Evolutionary conservation across 2,329 filamentous ascomycete genomes (phyloP).

Genomic region (Aspergillus texensis): DNA sequence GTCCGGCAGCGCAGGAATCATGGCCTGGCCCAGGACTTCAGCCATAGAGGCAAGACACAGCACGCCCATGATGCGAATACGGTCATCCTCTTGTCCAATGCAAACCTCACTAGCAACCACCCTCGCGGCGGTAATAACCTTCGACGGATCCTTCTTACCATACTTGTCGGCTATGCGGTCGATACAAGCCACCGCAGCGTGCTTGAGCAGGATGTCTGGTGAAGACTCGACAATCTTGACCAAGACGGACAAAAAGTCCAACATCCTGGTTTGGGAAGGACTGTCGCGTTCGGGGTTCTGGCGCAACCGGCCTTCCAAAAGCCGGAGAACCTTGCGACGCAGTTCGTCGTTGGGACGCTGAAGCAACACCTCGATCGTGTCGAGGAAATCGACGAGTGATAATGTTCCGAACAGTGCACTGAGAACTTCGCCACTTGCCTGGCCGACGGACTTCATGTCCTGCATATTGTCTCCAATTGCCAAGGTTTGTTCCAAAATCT

Average conservation of each 20-base stretch:
- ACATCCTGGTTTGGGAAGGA: conserved; percentile 68
- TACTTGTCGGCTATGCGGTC: conserved; percentile 94
- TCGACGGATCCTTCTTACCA: conserved; percentile 83
- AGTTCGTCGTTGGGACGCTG: conserved; percentile 73
- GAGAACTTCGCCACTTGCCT: conserved; percentile 66
- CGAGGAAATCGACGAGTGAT: conserved; percentile 85
- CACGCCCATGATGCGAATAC: conserved; percentile 79
- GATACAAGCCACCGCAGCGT: conserved; percentile 84
- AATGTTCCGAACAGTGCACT: conserved; percentile 80
- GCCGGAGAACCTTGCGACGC: conserved; percentile 76
- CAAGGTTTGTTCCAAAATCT: conserved; percentile 67
- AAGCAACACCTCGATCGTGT: conserved; percentile 80
- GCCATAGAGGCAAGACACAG: conserved; percentile 87
- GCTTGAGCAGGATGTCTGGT: conserved; percentile 73
- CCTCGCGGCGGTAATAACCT: conserved; percentile 72
- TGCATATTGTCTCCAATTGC: conserved; percentile 61
- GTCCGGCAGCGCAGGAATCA: conserved; percentile 78
- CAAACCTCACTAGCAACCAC: conserved; percentile 77
- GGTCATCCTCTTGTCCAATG: conserved; percentile 71
- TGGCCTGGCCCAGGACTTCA: conserved; percentile 82
- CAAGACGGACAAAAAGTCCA: conserved; percentile 78
- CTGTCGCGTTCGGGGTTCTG: conserved; percentile 70
- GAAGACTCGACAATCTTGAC: conserved; percentile 75
- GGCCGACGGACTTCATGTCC: conserved; percentile 38
- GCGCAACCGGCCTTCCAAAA: conserved; percentile 78